A percentile compares a stretch with the other conserved stretches of the same genome.
These are phyloP conservation scores for Ascocoryne sarcoides DNA, from an alignment of 2,329 filamentous ascomycete genomes.

Conservation along the genomic window DNA sequence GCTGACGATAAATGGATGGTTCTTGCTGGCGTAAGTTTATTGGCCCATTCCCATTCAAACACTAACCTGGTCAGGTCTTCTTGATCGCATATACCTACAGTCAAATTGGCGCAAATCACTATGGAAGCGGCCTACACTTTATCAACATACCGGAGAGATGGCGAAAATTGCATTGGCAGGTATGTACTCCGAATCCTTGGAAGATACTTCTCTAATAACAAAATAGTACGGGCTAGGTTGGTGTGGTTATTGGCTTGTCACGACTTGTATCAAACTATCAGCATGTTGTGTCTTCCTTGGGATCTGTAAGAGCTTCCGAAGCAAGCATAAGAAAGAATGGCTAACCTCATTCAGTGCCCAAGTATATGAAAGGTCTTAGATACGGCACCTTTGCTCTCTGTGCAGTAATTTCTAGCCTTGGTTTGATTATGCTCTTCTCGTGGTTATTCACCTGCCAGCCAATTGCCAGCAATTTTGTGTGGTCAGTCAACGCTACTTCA, in stretches of 20 bases:
- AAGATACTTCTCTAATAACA: too few species aligned
- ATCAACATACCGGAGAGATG: conserved; percentile 20
- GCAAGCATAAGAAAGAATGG: neutral
- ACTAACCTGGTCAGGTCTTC: conserved; percentile 18
- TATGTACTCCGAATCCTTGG: too few species aligned
- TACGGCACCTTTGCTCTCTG: conserved; percentile 20
- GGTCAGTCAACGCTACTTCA: conserved; percentile 12
- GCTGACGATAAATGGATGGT: conserved; percentile 26
- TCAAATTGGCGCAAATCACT: conserved; percentile 21
- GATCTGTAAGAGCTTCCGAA: conserved; percentile 19
- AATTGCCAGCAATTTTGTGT: conserved; percentile 23
- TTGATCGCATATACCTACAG: conserved; percentile 19
- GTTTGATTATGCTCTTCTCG: conserved; percentile 14
- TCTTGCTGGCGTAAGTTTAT: conserved; percentile 21
- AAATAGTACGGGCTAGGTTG: conserved; percentile 19
- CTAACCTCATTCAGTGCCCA: conserved; percentile 15
- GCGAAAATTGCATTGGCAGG: conserved; percentile 21
- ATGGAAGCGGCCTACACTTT: conserved; percentile 23
- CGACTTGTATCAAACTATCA: conserved; percentile 25
- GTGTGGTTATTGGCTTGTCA: conserved; percentile 23
- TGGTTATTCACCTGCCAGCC: conserved; percentile 24
- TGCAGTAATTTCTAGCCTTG: conserved; percentile 19
- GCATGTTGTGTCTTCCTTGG: conserved; percentile 26
- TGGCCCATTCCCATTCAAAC: neutral
- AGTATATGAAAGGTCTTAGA: conserved; percentile 17